These are phyloP conservation scores for Claviceps sp. DNA, from an alignment of 2,329 filamentous ascomycete species.

Conservation along the genomic window DNA sequence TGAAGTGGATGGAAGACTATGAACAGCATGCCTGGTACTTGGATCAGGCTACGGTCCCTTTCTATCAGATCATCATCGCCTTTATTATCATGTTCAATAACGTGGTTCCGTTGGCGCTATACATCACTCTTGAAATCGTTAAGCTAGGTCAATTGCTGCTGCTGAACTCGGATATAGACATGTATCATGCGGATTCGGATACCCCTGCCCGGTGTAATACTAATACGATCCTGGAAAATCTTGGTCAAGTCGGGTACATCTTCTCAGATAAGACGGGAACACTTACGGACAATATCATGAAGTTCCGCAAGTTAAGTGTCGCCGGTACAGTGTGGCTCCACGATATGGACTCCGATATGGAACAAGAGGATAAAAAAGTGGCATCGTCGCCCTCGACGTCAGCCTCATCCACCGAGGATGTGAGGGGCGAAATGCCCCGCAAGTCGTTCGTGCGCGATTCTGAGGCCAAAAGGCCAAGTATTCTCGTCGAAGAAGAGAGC, in stretches of 20 bases:
- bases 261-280: conserved; percentile 95
- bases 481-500: conserved; percentile 16
- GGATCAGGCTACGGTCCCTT: conserved; percentile 52
- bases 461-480: conserved; percentile 15
- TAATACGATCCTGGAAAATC: conserved; percentile 87
- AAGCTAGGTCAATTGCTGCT: conserved; percentile 69
- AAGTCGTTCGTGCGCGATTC: conserved; percentile 17
- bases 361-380: conserved; percentile 15
- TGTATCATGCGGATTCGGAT: conserved; percentile 77
- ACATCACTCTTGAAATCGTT: conserved; percentile 79
- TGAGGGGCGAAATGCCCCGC: conserved; percentile 3
- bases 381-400: neutral
- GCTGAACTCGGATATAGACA: conserved; percentile 67
- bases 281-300: conserved; percentile 89
- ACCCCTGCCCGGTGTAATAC: conserved; percentile 84
- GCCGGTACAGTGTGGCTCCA: conserved; percentile 84
- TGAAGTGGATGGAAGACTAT: conserved; percentile 55
- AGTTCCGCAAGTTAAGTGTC: conserved; percentile 83
- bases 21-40: conserved; percentile 70
- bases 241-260: conserved; percentile 79
- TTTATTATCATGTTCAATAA: conserved; percentile 98
- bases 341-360: conserved; percentile 48
- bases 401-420: neutral
- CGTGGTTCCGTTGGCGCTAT: conserved; percentile 79
- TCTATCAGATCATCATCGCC: conserved; percentile 71